A percentile compares a stretch with the other conserved stretches of the same genome.
Evolutionary conservation across 768 basidiomycete genomes (phyloP).

Genomic region (Termitomyces sp.): DNA sequence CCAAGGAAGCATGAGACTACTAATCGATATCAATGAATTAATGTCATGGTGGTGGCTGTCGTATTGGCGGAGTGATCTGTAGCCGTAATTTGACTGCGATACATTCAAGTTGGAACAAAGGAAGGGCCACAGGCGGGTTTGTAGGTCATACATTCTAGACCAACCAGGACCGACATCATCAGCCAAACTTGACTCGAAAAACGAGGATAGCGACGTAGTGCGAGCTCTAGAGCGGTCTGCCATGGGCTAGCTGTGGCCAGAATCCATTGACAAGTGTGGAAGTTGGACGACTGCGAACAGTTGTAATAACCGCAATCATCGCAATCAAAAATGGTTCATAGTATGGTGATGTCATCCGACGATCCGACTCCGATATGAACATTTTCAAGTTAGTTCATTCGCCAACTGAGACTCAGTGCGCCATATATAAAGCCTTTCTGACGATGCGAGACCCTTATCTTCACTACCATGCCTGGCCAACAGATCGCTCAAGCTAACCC

Average conservation of each 20-base stretch:
- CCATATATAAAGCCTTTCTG: not conserved
- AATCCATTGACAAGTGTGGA: not conserved
- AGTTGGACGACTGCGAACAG: not conserved
- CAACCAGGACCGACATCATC: not conserved
- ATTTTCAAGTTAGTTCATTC: not conserved
- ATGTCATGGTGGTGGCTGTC: not conserved
- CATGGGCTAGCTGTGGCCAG: not conserved
- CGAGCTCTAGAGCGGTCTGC: not conserved
- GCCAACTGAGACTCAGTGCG: not conserved
- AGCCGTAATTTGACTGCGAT: not conserved
- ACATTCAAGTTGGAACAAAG: not conserved
- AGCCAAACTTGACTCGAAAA: not conserved
- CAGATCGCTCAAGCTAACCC: slow-evolving; percentile 61
- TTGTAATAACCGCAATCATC: too few relatives aligned
- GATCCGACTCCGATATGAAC: not conserved
- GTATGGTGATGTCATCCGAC: slow-evolving; percentile 1
- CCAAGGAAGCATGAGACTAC: not conserved
- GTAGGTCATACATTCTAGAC: slow-evolving; percentile 5
- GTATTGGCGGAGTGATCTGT: not conserved
- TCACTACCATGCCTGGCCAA: slow-evolving; percentile 52
- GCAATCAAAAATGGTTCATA: not conserved
- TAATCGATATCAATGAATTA: not conserved
- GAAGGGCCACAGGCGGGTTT: not conserved
- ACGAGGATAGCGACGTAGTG: not conserved
- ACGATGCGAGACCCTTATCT: not conserved